Base-by-base conservation (phyloP, 495 filamentous ascomycete genomes). In the Penicillium chermesinum region DNA sequence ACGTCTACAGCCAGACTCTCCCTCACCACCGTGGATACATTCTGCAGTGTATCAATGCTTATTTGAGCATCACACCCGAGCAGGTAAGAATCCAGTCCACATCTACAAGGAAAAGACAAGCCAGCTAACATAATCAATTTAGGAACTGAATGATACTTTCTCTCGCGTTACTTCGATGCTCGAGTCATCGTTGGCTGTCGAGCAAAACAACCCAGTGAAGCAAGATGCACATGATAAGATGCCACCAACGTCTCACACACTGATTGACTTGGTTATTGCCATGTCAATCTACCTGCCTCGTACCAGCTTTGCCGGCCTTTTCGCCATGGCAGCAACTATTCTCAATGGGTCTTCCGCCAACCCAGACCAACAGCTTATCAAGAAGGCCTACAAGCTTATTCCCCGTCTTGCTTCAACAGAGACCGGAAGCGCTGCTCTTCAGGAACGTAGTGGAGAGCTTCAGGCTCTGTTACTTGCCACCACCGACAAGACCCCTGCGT, bases 351-450 rank as follows among this genome's bases (percentile, higher is more conserved):
- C 54, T 18, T 58, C 60, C 2, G 44, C 58, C 53, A 46, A 65
- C 62, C 22, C 59, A 36, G 94, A 97, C 52, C 86, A 93, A 19
- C 91, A 96, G 60, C 75, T 98, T n/a, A 89, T 97, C 64, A 98
- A 98, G 80, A 98, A 98, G 70, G 91, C 93, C 2, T 98, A 97
- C 75, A 96, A 97, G 67, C 75, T 98, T 40, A 89, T 98, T 44
- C 91, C 93, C 7, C 82, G 91, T 22, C 78, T 98, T 36, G 85
- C 87, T 2, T 82, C 86, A 22, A 91, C 89, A 6, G 76, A 82
- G n/a, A 75, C 69, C 20, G 94, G 94, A 13, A 74, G 73, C 27
- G 68, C 69, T 4, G 89, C 90, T 12, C 76, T 98, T 5, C 55
- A 76, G 52, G 81, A 87, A 50, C 83, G 89, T 44, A 85, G 78